A percentile compares a stretch with the other conserved stretches of the same genome.
Conservation (phyloP, 768 basidiomycete species). For the Mycena kentingensis region DNA sequence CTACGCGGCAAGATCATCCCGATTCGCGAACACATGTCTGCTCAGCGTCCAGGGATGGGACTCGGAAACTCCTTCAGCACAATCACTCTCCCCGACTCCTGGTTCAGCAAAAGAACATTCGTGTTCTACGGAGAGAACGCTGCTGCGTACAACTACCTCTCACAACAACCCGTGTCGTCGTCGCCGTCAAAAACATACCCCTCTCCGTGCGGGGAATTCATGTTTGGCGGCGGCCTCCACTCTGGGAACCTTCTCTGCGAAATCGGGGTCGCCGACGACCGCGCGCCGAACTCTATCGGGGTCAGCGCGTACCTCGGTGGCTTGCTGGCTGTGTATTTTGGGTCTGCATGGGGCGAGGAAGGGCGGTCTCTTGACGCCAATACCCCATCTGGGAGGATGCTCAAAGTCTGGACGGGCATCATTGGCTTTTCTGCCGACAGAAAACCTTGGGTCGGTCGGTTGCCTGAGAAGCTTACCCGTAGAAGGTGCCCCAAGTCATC, state of each 20-base stretch:
- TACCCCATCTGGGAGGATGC: conserved; percentile 38
- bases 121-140: conserved; percentile 51
- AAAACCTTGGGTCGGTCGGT: conserved; percentile 68
- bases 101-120: conserved; percentile 54
- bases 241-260: no score
- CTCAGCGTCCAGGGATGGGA: conserved; percentile 54
- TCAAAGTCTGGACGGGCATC: conserved; percentile 62
- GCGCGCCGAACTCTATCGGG: no score
- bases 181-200: no score
- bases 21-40: conserved; percentile 61
- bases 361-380: conserved; percentile 14
- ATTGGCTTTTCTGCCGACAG: conserved; percentile 60
- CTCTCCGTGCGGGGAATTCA: conserved; percentile 47
- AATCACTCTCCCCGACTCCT: conserved; percentile 17
- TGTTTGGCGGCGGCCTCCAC: conserved; percentile 74
- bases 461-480: conserved; percentile 52
- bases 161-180: conserved; percentile 59
- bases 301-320: conserved; percentile 35
- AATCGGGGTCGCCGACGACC: no score
- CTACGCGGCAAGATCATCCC: conserved; percentile 66
- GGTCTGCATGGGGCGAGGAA: conserved; percentile 42
- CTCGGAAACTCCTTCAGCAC: conserved; percentile 24
- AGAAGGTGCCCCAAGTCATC: conserved; percentile 29
- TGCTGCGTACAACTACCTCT: conserved; percentile 62
- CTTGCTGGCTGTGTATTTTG: conserved; percentile 56